Conservation (phyloP, 345 rosid species). For the Zanthoxylum bungeanum region DNA sequence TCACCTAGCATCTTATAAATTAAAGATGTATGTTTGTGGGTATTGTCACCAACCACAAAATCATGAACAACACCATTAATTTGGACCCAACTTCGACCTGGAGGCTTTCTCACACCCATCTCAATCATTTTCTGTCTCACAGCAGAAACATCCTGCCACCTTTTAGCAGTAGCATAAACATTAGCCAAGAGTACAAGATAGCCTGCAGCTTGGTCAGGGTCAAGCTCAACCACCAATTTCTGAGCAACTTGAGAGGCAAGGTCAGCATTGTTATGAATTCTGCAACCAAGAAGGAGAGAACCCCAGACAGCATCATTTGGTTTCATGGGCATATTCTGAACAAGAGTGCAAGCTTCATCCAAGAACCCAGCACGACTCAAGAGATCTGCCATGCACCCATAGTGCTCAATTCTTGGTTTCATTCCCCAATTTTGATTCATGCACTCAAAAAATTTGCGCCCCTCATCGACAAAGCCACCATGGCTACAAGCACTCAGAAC, state of each 20-base stretch:
- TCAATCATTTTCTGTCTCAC: slow-evolving; percentile 31
- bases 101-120: slow-evolving; percentile 31
- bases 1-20: slow-evolving; percentile 29
- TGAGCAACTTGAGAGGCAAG: slow-evolving; percentile 40
- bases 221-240: slow-evolving; percentile 27
- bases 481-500: slow-evolving; percentile 49
- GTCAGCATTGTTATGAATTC: slow-evolving; percentile 34
- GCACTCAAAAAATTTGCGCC: slow-evolving; percentile 24
- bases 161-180: slow-evolving; percentile 32
- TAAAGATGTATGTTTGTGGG: slow-evolving; percentile 18
- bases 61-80: slow-evolving; percentile 29
- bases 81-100: slow-evolving; percentile 37
- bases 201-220: slow-evolving; percentile 31
- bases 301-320: slow-evolving; percentile 41
- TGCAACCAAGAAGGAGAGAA: slow-evolving; percentile 45
- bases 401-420: slow-evolving; percentile 41
- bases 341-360: slow-evolving; percentile 39
- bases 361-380: slow-evolving; percentile 43
- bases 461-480: slow-evolving; percentile 37
- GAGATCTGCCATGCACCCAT: slow-evolving; percentile 47
- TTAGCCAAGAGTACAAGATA: slow-evolving; percentile 40
- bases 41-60: slow-evolving; percentile 22
- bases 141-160: slow-evolving; percentile 43
- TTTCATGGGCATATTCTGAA: slow-evolving; percentile 35
- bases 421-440: slow-evolving; percentile 35